Percentiles rank a stretch among this genome's conserved stretches.
Conservation (phyloP, 495 filamentous ascomycete genomes). For the Xylaria curta region DNA sequence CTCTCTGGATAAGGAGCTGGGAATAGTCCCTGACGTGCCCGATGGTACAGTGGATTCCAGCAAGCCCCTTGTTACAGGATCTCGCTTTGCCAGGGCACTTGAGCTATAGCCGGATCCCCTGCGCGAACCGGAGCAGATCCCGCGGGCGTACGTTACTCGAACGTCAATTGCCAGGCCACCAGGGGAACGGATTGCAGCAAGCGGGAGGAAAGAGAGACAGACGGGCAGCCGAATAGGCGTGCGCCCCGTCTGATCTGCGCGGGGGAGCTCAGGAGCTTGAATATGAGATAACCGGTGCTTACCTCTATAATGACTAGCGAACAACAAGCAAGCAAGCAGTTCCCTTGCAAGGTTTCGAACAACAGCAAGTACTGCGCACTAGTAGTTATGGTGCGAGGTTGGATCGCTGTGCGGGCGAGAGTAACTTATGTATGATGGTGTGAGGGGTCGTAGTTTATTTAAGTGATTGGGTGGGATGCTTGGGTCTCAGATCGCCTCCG, state of each 20-base stretch:
- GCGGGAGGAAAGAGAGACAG: slow-evolving; percentile 19
- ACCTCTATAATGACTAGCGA: slow-evolving; percentile 3
- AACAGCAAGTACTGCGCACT: background rate
- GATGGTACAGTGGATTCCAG: slow-evolving; percentile 5
- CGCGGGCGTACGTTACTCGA: background rate
- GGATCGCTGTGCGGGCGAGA: slow-evolving; percentile 16
- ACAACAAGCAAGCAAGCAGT: background rate
- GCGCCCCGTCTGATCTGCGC: slow-evolving; percentile 37
- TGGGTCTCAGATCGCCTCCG: slow-evolving; percentile 13
- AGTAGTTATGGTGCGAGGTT: background rate
- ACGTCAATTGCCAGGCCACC: background rate
- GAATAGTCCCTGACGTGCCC: slow-evolving; percentile 1
- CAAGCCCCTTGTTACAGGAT: slow-evolving; percentile 25
- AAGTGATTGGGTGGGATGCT: slow-evolving; percentile 19
- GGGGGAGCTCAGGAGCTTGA: background rate
- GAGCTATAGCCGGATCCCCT: slow-evolving; percentile 3
- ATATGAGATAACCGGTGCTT: slow-evolving; percentile 16
- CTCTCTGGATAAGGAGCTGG: background rate
- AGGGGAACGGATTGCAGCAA: slow-evolving; percentile 13
- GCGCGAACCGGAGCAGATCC: slow-evolving; percentile 11
- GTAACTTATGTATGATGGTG: background rate
- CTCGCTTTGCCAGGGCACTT: slow-evolving; percentile 12
- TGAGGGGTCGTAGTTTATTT: slow-evolving; percentile 12
- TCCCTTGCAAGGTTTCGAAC: background rate
- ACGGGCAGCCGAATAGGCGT: background rate